Evolutionary conservation across 2,329 filamentous ascomycete species (phyloP).

Genomic region (Aureobasidium zeae): DNA sequence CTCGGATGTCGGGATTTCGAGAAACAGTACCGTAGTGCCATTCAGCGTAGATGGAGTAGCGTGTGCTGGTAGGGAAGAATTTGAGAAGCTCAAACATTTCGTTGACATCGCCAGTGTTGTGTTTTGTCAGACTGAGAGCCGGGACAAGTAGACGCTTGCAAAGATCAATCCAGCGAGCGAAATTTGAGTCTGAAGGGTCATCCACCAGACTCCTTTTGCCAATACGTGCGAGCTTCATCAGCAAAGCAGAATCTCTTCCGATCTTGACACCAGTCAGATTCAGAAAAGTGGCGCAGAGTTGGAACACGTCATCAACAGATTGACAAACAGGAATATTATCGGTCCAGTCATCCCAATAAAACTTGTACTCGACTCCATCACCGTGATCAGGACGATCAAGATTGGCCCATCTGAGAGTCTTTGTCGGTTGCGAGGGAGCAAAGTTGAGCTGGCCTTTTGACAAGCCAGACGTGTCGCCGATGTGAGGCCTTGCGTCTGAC

Average conservation of each 20-base stretch:
- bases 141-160: conserved; percentile 79
- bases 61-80: conserved; percentile 62
- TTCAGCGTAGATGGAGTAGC: conserved; percentile 86
- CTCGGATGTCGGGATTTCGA: conserved; percentile 64
- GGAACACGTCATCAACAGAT: conserved; percentile 80
- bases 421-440: conserved; percentile 49
- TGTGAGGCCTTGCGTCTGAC: conserved; percentile 40
- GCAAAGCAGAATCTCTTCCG: conserved; percentile 67
- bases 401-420: conserved; percentile 71
- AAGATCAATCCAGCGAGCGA: conserved; percentile 72
- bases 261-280: conserved; percentile 84
- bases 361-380: conserved; percentile 68
- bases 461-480: conserved; percentile 56
- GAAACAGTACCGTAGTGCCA: conserved; percentile 80
- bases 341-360: conserved; percentile 96
- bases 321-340: conserved; percentile 91
- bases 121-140: conserved; percentile 73
- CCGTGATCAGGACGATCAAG: conserved; percentile 67
- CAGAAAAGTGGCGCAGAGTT: conserved; percentile 71
- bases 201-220: conserved; percentile 64
- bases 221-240: conserved; percentile 78
- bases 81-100: conserved; percentile 78
- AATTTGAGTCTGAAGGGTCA: conserved; percentile 62
- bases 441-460: conserved; percentile 61
- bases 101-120: conserved; percentile 75